phyloP scores from a whole-genome alignment of 352 stramenopile genomes.

The Globisporangium acanthophoron region DNA sequence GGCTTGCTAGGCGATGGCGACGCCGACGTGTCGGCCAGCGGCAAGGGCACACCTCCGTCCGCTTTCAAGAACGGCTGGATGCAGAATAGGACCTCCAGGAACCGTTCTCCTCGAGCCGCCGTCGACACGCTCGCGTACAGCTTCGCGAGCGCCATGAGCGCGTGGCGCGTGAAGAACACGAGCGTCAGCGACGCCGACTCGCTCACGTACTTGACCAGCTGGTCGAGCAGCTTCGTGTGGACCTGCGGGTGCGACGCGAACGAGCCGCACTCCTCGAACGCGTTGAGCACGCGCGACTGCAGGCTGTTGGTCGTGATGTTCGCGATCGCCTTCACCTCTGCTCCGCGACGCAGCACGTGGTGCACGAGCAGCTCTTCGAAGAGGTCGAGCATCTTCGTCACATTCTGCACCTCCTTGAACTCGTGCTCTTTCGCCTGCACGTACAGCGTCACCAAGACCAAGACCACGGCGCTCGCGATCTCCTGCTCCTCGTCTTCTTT shows the following conservation, averaged over 20 bases:
- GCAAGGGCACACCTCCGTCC: slow-evolving; percentile 10
- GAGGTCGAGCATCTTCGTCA: slow-evolving; percentile 55
- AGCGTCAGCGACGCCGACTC: slow-evolving; percentile 36
- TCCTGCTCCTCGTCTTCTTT: slow-evolving; percentile 80
- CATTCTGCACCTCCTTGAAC: slow-evolving; percentile 58
- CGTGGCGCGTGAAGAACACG: slow-evolving; percentile 78
- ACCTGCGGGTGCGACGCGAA: slow-evolving; percentile 58
- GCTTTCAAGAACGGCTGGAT: slow-evolving; percentile 60
- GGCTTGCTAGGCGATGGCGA: slow-evolving; percentile 26
- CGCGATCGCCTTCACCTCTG: slow-evolving; percentile 26
- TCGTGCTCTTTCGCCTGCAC: slow-evolving; percentile 67
- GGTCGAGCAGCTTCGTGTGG: slow-evolving; percentile 61
- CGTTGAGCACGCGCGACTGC: slow-evolving; percentile 76
- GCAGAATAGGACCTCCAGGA: slow-evolving; percentile 56
- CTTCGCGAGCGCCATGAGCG: slow-evolving; percentile 68
- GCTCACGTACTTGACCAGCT: slow-evolving; percentile 59
- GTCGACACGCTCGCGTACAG: slow-evolving; percentile 61
- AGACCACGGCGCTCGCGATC: slow-evolving; percentile 71
- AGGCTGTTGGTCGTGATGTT: slow-evolving; percentile 81
- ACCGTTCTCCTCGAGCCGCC: slow-evolving; percentile 46
- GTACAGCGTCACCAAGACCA: slow-evolving; percentile 73
- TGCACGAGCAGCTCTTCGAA: slow-evolving; percentile 60
- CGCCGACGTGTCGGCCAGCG: too few relatives aligned
- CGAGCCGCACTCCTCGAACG: slow-evolving; percentile 76
- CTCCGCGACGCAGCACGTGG: slow-evolving; percentile 44